Evolutionary conservation across 1,139 yeast species (phyloP), one percentile per base, ranked within the genome.

Genomic region (Suhomyces choctaworum): DNA sequence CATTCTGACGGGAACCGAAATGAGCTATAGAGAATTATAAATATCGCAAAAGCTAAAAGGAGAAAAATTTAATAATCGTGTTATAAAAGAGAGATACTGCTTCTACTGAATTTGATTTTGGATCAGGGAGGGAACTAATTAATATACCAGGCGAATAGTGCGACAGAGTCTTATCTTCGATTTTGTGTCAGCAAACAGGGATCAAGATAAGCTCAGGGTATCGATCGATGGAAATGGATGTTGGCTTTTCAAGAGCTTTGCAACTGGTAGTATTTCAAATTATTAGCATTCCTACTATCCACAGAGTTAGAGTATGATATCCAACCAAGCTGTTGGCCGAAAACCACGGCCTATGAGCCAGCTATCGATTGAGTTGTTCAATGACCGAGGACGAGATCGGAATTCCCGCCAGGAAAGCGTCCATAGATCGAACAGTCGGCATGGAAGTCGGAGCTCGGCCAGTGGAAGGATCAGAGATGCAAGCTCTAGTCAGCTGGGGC

Each of bases 301-400:
- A n/a, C n/a, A n/a, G n/a, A n/a, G n/a, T n/a, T n/a, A n/a, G n/a
- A n/a, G 7, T 17, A 17, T 17, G 20, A 17, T 17, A 17, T 17
- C 20, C 20, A 6, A 17, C 6, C 20, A 22, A 8, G 16, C 22
- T 15, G 13, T 25, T 10, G 35, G 27, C 10, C 30, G 17, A 21
- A 14, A 28, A n/a, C 31, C 13, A 11, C 31, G 21, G 13, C 29
- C 10, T 10, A 29, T 30, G 16, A 34, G 37, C 11, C 31, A 25
- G 9, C 31, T 27, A n/a, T 29, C 34, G 2, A 11, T 26, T 9
- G 34, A 34, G 7, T 12, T 30, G n/a, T 22, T 34, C 7, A 34
- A 29, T 17, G 34, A 30, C 7, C 22, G 37, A 21, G 37, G 37
- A 7, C 19, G 37, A 14, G 23, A 25, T 11, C 10, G 12, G 20